phyloP scores from a whole-genome alignment of 805 yeast species.

The Kodamaea restingae region DNA sequence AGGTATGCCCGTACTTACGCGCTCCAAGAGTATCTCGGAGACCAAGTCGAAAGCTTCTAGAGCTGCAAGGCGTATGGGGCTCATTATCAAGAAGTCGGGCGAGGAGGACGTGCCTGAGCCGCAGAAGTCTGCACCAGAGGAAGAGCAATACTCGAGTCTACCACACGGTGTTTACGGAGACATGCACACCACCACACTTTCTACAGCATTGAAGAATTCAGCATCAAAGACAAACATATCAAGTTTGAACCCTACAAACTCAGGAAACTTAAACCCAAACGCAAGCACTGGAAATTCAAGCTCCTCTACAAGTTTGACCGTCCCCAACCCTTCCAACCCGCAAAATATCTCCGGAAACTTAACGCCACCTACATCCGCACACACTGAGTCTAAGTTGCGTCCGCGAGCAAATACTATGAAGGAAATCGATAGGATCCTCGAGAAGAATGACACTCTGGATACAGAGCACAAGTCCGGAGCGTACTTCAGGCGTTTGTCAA shows the following conservation, averaged over 20 bases:
- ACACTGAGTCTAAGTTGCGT: constrained; percentile 12
- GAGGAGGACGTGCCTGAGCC: constrained; percentile 12
- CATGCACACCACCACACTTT: constrained; percentile 14
- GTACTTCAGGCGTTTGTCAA: constrained; percentile 61
- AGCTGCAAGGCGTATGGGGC: constrained; percentile 74
- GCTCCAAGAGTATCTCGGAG: constrained; percentile 34
- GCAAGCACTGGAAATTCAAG: too few relatives aligned
- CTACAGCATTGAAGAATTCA: neutral
- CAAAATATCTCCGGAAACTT: too few relatives aligned
- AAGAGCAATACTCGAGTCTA: constrained; percentile 11
- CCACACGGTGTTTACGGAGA: constrained; percentile 13
- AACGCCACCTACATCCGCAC: too few relatives aligned
- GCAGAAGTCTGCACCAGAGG: neutral
- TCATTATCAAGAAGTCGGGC: constrained; percentile 51
- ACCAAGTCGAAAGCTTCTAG: constrained; percentile 47
- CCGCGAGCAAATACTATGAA: constrained; percentile 34
- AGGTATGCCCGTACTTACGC: constrained; percentile 18
- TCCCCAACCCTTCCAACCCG: too few relatives aligned
- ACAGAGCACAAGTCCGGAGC: constrained; percentile 54
- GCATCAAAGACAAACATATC: neutral
- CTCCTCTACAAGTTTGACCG: too few relatives aligned
- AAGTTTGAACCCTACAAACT: too few relatives aligned
- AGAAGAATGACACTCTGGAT: constrained; percentile 35
- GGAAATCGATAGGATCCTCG: constrained; percentile 34
- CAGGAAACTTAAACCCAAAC: too few relatives aligned